Percentiles rank a stretch among this genome's conserved stretches.
These are phyloP conservation scores for Colletotrichum endophyticum DNA, from an alignment of 2,329 filamentous ascomycete species.

Conservation along the genomic window DNA sequence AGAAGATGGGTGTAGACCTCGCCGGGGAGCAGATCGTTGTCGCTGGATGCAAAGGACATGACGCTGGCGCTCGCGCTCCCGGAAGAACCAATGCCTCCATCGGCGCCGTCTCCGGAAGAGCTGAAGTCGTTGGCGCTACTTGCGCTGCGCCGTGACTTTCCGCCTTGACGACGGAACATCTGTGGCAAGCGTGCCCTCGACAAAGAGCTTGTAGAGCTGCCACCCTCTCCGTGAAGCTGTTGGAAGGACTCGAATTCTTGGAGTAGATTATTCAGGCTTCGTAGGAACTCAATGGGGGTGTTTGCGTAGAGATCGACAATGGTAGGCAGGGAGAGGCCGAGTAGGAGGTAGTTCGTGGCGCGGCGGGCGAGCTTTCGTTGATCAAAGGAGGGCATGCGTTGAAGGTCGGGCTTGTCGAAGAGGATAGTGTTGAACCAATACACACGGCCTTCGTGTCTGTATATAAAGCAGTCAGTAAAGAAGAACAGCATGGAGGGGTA, in stretches of 20 bases:
- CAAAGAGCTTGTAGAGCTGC: conserved; percentile 70
- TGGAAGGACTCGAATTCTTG: conserved; percentile 95
- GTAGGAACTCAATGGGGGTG: conserved; percentile 83
- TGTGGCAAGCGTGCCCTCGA: conserved; percentile 80
- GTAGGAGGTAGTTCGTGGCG: conserved; percentile 90
- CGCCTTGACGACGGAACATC: conserved; percentile 75
- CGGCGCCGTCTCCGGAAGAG: conserved; percentile 30
- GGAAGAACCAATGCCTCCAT: conserved; percentile 29
- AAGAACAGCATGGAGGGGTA: neutral
- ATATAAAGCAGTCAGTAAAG: neutral
- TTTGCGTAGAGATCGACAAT: conserved; percentile 87
- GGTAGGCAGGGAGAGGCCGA: conserved; percentile 88
- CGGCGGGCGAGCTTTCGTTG: conserved; percentile 83
- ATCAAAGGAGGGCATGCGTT: conserved; percentile 85
- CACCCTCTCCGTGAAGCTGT: conserved; percentile 80
- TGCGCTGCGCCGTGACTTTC: conserved; percentile 62
- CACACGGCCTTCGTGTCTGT: conserved; percentile 87
- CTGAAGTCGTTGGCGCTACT: conserved; percentile 49
- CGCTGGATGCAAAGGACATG: conserved; percentile 63
- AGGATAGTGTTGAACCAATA: conserved; percentile 99
- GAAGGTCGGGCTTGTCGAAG: conserved; percentile 82
- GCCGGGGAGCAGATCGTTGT: conserved; percentile 73
- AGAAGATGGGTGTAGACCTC: conserved; percentile 89
- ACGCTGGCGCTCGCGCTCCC: conserved; percentile 45
- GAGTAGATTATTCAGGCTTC: conserved; percentile 83